Percentiles rank a stretch among this genome's conserved stretches.
Conservation (phyloP, 352 stramenopile species). For the Blastocystis sp. region DNA sequence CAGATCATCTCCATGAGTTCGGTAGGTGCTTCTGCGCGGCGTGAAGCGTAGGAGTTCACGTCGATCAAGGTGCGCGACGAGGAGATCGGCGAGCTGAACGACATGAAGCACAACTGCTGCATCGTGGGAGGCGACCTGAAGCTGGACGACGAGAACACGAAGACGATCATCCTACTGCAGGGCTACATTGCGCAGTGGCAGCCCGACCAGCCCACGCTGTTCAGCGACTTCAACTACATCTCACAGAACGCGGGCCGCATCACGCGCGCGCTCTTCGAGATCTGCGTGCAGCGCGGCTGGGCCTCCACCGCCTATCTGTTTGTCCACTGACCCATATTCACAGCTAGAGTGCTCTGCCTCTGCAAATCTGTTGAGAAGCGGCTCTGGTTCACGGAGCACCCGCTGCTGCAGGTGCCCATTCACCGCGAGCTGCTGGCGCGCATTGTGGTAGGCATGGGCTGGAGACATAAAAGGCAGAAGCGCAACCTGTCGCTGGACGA, state of each 20-base stretch:
- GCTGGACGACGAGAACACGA: slow-evolving; percentile 86
- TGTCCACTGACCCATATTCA: background rate
- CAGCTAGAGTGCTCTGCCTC: slow-evolving; percentile 85
- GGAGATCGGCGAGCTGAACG: slow-evolving; percentile 86
- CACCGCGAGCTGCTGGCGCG: slow-evolving; percentile 73
- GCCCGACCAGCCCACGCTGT: slow-evolving; percentile 91
- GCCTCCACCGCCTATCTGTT: slow-evolving; percentile 77
- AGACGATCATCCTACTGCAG: slow-evolving; percentile 94
- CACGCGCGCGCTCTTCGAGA: slow-evolving; percentile 95
- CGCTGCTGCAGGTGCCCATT: slow-evolving; percentile 85
- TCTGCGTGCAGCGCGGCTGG: slow-evolving; percentile 86
- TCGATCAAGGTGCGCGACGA: slow-evolving; percentile 91
- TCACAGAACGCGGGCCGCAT: slow-evolving; percentile 94
- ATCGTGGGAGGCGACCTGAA: slow-evolving; percentile 83
- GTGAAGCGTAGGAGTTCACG: slow-evolving; percentile 86
- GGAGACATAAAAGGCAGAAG: slow-evolving; percentile 80
- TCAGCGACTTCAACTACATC: slow-evolving; percentile 98
- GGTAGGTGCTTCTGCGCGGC: slow-evolving; percentile 72
- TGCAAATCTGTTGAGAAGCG: slow-evolving; percentile 93
- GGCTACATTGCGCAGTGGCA: slow-evolving; percentile 80
- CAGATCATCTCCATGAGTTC: slow-evolving; percentile 73
- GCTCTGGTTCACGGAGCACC: slow-evolving; percentile 92
- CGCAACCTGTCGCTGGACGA: slow-evolving; percentile 73
- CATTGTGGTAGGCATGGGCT: slow-evolving; percentile 82
- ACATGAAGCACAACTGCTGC: slow-evolving; percentile 82